These are phyloP conservation scores for Fragaria iinumae DNA, from an alignment of 306 rosid genomes.

Conservation along the genomic window DNA sequence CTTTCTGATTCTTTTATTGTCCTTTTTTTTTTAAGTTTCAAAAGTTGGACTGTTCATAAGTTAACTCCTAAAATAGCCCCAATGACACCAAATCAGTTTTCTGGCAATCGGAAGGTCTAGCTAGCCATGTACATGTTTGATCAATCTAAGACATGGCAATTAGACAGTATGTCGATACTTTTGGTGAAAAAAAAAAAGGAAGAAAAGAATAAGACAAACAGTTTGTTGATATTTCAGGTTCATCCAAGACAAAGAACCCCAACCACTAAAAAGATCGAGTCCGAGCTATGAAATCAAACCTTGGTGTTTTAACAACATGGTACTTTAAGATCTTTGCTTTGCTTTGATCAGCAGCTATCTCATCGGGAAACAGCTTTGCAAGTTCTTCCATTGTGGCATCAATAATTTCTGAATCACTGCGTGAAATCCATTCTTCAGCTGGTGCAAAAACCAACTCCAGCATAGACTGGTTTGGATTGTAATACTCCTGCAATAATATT, in stretches of 20 bases:
- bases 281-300: slow-evolving; percentile 44
- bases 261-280: slow-evolving; percentile 2
- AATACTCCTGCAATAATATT: slow-evolving; percentile 66
- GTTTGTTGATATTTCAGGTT: neutral
- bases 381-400: slow-evolving; percentile 93
- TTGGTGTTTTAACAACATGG: slow-evolving; percentile 94
- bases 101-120: neutral
- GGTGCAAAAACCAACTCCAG: slow-evolving; percentile 98
- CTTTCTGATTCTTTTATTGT: neutral
- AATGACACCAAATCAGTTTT: neutral
- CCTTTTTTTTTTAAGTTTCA: neutral
- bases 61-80: neutral
- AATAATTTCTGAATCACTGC: slow-evolving; percentile 81
- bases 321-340: slow-evolving; percentile 92
- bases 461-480: slow-evolving; percentile 85
- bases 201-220: neutral
- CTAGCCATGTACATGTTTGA: neutral
- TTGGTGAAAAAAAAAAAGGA: neutral
- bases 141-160: neutral
- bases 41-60: neutral
- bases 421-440: slow-evolving; percentile 91
- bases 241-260: neutral
- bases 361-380: slow-evolving; percentile 93
- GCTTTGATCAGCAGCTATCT: slow-evolving; percentile 87
- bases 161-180: slow-evolving; percentile 8